A percentile compares a stretch with the other conserved stretches of the same genome.
Conservation (phyloP, 805 yeast genomes). For the Candida multigemmis region DNA sequence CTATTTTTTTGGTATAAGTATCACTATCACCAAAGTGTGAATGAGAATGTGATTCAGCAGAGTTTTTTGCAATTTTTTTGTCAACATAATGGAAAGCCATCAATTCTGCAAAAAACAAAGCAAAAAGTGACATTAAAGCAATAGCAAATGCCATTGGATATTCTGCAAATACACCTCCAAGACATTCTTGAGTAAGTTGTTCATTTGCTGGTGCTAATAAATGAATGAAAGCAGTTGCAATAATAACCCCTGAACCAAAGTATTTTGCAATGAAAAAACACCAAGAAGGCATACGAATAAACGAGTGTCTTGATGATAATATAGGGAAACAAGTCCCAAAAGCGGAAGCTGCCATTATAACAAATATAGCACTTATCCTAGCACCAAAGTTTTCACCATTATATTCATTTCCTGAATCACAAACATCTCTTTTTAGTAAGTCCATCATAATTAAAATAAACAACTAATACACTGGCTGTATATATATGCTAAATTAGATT, state of each 20-base stretch:
- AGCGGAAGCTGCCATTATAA: conserved; percentile 43
- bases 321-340: conserved; percentile 57
- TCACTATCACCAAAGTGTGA: conserved; percentile 45
- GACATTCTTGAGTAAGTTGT: conserved; percentile 45
- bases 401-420: conserved; percentile 35
- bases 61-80: conserved; percentile 13
- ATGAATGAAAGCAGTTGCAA: conserved; percentile 77
- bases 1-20: conserved; percentile 17
- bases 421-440: conserved; percentile 17
- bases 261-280: conserved; percentile 61
- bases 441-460: neutral
- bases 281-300: conserved; percentile 50
- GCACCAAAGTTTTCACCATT: conserved; percentile 34
- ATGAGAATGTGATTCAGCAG: conserved; percentile 32
- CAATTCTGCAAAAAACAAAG: conserved; percentile 45
- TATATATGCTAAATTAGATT: no score
- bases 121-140: conserved; percentile 39
- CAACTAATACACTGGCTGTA: neutral
- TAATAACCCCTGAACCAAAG: conserved; percentile 79
- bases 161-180: conserved; percentile 47
- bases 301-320: conserved; percentile 49
- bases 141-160: conserved; percentile 52
- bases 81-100: conserved; percentile 40
- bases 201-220: conserved; percentile 62
- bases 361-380: conserved; percentile 58